Base-by-base conservation (phyloP, 768 basidiomycete genomes). In the Lyophyllum shimeji region DNA sequence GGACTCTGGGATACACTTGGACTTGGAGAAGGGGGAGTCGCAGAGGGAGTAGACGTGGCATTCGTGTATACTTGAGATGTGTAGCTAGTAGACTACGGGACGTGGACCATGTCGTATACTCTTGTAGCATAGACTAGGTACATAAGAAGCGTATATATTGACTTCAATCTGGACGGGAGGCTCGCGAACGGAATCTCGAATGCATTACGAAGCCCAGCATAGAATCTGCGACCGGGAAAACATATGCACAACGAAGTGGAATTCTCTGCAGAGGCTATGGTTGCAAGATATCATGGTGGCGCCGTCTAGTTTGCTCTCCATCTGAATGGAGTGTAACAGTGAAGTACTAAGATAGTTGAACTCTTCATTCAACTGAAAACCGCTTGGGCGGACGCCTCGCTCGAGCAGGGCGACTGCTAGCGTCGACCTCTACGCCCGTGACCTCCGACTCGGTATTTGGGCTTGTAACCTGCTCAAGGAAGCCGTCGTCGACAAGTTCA, bases 21-120 rank as follows among this genome's bases (percentile, higher is more conserved):
- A 63, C 48, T 53, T 61, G 48, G 52, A 61, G 48, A 60, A 60
- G 25, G 51, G 57, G 15, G 40, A 29, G 29, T 15, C 5, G 12
- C 3, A 11, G 39, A 40, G n/a, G 39, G 39, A 4, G 18, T 40
- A 40, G 39, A 40, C 15, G 34, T 29, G 29, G 34, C 3, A 17
- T 40, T 40, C 3, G n/a, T 40, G 17, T 7, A 15, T 39, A 40
- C 39, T 18, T 40, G n/a, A 29, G n/a, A 5, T 29, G 29, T 4
- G 4, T 9, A 29, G 9, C 9, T 29, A 29, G 4, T 29, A 29
- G 29, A 29, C n/a, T n/a, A n/a, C n/a, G n/a, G n/a, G n/a, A n/a
- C n/a, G 29, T 29, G 29, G 29, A 29, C 9, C 9, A 29, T 29
- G 29, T n/a, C n/a, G n/a, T n/a, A 9, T 29, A 29, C 9, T 29